Percentiles rank a stretch among this genome's conserved stretches.
phyloP scores from a whole-genome alignment of 306 rosid genomes.

The Castanospermum australe region DNA sequence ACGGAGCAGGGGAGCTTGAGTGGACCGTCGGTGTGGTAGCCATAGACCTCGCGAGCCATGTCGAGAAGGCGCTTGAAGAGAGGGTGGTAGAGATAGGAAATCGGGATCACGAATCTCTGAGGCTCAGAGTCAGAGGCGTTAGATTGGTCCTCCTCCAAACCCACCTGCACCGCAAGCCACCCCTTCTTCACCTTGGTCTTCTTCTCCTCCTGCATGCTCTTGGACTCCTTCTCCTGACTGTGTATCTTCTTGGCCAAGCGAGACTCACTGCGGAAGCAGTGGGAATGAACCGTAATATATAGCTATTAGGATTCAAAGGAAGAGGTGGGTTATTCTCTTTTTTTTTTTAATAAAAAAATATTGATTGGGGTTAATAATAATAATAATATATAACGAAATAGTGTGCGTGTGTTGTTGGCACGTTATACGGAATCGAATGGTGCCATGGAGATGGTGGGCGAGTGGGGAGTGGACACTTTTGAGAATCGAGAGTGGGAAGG shows the following conservation, averaged over 20 bases:
- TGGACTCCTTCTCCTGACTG: not conserved
- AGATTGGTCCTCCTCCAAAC: slow-evolving; percentile 45
- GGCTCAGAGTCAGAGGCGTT: not conserved
- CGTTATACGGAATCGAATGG: slow-evolving; percentile 25
- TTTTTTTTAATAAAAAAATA: not conserved
- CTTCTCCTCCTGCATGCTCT: slow-evolving; percentile 40
- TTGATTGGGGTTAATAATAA: too few species aligned
- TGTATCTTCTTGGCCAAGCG: not conserved
- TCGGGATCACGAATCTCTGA: slow-evolving; percentile 57
- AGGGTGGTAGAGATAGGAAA: slow-evolving; percentile 66
- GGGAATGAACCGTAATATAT: slow-evolving; percentile 8
- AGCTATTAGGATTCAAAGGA: not conserved
- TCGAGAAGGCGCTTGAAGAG: slow-evolving; percentile 62
- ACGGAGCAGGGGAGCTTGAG: slow-evolving; percentile 72
- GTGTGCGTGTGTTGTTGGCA: not conserved
- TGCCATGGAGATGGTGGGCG: not conserved
- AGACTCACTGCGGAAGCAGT: slow-evolving; percentile 7
- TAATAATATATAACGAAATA: not conserved
- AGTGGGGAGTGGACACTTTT: slow-evolving; percentile 19
- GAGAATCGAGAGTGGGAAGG: slow-evolving; percentile 10
- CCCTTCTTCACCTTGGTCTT: slow-evolving; percentile 83
- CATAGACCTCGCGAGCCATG: slow-evolving; percentile 63
- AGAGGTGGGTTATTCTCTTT: not conserved
- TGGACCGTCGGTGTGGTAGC: slow-evolving; percentile 73
- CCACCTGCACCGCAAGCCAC: slow-evolving; percentile 64